Evolutionary conservation across 495 filamentous ascomycete genomes (phyloP), one percentile per base, ranked within the genome.

Genomic region (Penicillium desertorum): DNA sequence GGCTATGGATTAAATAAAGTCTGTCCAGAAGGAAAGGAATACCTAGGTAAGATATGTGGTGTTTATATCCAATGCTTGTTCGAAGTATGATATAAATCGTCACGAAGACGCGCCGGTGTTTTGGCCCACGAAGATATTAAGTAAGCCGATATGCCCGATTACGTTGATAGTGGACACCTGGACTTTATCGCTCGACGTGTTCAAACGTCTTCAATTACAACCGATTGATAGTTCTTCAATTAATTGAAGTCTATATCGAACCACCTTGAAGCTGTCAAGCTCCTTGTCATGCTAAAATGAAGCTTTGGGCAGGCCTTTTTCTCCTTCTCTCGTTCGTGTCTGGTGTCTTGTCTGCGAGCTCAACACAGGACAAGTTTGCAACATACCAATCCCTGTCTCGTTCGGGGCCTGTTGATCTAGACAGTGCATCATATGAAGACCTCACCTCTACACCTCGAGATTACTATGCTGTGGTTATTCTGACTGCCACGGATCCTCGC

Each of bases 401-500:
- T 51, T 85, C 83, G 0, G 65, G 81, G 23, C 86, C 91, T 3
- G 62, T 97, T 64, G 82, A 90, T 75, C 81, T 99, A 58, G 79
- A 86, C 70, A 91, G 96, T 70, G 62, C 76, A 7, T 77, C 80
- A 29, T 98, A 93, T 74, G 81, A 83, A 48, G 81, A 89, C 59
- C 75, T 98, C 54, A 94, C 89, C 0, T 69, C 83, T 1, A 73
- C 82, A 3, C 90, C 95, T 30, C 83, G 94, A 51, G 88, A 98
- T 71, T 95, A 97, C 69, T 84, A 87, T 34, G 82, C 87, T 14
- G 88, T 84, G 8, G 84, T 98, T 2, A 82, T 98, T 32, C 77
- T 99, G 51, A 99, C 95, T 10, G 94, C 94, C 50, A 72, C 91
- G 60, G 92, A 97, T 64, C 66, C 87, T 39, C 83, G 90, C 22